phyloP scores from a whole-genome alignment of 1,284 basidiomycete genomes.

The Cutaneotrichosporon daszewskae region DNA sequence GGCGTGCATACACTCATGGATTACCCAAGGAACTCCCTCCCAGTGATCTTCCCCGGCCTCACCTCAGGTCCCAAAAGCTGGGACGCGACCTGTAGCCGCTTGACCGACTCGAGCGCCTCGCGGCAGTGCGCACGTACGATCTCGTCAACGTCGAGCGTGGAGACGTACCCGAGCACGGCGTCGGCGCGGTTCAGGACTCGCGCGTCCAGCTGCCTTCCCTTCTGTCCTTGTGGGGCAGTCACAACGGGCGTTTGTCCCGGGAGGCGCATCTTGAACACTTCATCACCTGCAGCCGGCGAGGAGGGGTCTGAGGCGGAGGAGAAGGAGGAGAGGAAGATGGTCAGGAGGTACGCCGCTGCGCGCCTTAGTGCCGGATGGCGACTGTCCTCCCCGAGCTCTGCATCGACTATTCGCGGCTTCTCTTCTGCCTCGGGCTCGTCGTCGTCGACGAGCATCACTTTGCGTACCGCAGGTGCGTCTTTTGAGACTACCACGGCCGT shows the following conservation, averaged over 20 bases:
- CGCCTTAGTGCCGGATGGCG: constrained; percentile 74
- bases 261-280: constrained; percentile 17
- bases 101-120: too few species aligned
- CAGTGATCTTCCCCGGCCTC: too few species aligned
- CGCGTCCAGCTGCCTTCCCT: constrained; percentile 26
- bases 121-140: constrained; percentile 70
- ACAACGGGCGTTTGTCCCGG: constrained; percentile 1
- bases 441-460: constrained; percentile 17
- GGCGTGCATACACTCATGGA: too few species aligned
- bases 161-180: constrained; percentile 64
- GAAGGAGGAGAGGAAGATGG: constrained; percentile 56
- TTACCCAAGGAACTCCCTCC: too few species aligned
- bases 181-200: constrained; percentile 54
- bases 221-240: background rate
- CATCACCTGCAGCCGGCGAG: background rate
- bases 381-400: constrained; percentile 55
- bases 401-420: constrained; percentile 49
- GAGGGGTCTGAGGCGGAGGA: constrained; percentile 15
- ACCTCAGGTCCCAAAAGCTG: too few species aligned
- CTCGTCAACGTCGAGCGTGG: constrained; percentile 64
- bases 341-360: constrained; percentile 72
- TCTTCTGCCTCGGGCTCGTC: constrained; percentile 16
- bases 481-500: constrained; percentile 53
- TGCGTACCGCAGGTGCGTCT: constrained; percentile 3
- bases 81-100: too few species aligned